Conservation (phyloP, 208 protist species). For the Wallacemonas rigidus region DNA sequence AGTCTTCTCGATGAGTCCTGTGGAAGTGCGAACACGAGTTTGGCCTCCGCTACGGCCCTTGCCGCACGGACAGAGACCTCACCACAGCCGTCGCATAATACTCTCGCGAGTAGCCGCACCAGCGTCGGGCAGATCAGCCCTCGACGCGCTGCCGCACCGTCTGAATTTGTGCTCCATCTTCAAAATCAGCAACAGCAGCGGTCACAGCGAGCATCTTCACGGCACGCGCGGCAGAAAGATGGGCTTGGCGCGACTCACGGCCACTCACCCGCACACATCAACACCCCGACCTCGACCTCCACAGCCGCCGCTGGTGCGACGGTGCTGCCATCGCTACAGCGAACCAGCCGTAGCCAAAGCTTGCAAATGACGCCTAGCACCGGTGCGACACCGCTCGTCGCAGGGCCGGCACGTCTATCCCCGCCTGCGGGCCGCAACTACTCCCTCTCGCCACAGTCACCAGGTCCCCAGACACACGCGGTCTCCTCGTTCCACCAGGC, state of each 20-base stretch:
- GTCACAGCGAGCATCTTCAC: background rate
- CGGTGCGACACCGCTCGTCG: background rate
- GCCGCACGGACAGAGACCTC: background rate
- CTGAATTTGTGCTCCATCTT: background rate
- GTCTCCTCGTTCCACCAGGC: no score
- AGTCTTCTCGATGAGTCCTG: no score
- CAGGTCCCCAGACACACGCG: background rate
- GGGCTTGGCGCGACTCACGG: no score
- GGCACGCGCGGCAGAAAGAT: background rate
- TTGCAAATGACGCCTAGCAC: background rate
- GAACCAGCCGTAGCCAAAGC: slow-evolving; percentile 5
- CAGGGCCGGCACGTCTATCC: background rate
- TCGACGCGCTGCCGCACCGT: background rate
- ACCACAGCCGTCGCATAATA: background rate
- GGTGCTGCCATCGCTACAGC: background rate
- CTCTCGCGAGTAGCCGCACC: background rate
- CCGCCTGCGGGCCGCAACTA: background rate
- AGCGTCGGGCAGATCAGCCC: background rate
- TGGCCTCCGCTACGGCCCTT: background rate
- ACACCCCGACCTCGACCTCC: background rate
- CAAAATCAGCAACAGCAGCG: background rate
- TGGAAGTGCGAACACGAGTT: background rate
- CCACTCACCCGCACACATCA: no score
- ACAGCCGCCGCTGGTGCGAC: background rate
- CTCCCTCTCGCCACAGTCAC: slow-evolving; percentile 10